Evolutionary conservation across 106 monocot species (phyloP).

Genomic region (Acanthochlamys bracteata): DNA sequence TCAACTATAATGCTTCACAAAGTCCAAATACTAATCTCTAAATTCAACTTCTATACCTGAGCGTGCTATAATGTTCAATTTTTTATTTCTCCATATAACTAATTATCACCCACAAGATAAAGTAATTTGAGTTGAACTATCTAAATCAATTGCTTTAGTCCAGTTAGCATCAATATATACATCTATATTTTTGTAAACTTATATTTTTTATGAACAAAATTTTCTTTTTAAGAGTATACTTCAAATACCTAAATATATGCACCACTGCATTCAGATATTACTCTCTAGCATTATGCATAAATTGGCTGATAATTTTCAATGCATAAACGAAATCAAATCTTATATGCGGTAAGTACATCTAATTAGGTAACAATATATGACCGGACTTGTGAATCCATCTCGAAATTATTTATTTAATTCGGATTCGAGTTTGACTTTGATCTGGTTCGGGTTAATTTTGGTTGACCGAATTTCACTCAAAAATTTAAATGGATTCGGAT

Average conservation of each 20-base stretch:
- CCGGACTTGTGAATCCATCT: too few species aligned
- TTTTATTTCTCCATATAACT: neutral
- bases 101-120: conserved; percentile 5
- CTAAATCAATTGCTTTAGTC: neutral
- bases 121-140: neutral
- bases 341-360: neutral
- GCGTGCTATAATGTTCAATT: neutral
- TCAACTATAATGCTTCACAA: conserved; percentile 4
- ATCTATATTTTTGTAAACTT: neutral
- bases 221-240: conserved; percentile 2
- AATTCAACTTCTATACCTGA: conserved; percentile 1
- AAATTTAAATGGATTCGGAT: too few species aligned
- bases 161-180: conserved; percentile 10
- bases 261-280: neutral
- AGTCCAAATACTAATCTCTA: conserved; percentile 1
- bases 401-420: too few species aligned
- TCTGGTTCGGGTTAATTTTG: too few species aligned
- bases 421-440: too few species aligned
- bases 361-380: too few species aligned
- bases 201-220: conserved; percentile 3
- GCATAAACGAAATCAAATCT: neutral
- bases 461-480: too few species aligned
- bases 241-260: neutral
- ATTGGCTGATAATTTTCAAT: conserved; percentile 2
- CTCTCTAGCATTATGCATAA: conserved; percentile 2